A percentile compares a stretch with the other conserved stretches of the same genome.
These are phyloP conservation scores for Coemansia sp. DNA, from an alignment of 192 early-diverging fungal genomes.

Conservation along the genomic window DNA sequence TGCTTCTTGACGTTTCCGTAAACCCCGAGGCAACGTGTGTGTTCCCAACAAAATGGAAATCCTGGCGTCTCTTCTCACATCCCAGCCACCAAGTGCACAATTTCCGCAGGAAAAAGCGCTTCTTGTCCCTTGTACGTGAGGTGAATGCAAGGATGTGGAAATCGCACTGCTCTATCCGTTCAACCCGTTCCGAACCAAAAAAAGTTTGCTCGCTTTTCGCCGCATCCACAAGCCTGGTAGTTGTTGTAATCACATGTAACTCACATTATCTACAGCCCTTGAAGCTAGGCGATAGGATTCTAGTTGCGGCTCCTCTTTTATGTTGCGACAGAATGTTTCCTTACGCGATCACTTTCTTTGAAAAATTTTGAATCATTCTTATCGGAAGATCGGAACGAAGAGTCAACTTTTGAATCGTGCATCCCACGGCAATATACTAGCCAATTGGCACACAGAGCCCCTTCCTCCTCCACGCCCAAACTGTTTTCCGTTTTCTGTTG, in stretches of 20 bases:
- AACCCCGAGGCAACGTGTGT: neutral
- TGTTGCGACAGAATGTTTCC: too few relatives aligned
- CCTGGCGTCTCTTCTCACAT: neutral
- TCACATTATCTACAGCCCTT: neutral
- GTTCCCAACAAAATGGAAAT: neutral
- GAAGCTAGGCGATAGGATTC: too few relatives aligned
- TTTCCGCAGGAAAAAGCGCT: too few relatives aligned
- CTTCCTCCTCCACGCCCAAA: neutral
- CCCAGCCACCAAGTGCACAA: neutral
- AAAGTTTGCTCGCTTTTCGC: neutral
- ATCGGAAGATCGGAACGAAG: neutral
- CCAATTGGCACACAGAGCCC: slow-evolving; percentile 11
- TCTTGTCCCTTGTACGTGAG: too few relatives aligned
- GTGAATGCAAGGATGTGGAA: neutral
- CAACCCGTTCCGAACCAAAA: neutral
- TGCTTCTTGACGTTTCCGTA: neutral
- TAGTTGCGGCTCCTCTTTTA: too few relatives aligned
- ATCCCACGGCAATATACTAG: slow-evolving; percentile 12
- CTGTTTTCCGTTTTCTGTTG: slow-evolving; percentile 3
- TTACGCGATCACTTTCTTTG: too few relatives aligned
- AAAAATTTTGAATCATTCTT: neutral
- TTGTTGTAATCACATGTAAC: slow-evolving; percentile 5
- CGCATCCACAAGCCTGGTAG: too few relatives aligned
- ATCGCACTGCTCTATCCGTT: neutral
- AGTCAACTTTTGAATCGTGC: neutral